phyloP scores from a whole-genome alignment of 345 rosid species.

The Erysimum cheiranthoides region DNA sequence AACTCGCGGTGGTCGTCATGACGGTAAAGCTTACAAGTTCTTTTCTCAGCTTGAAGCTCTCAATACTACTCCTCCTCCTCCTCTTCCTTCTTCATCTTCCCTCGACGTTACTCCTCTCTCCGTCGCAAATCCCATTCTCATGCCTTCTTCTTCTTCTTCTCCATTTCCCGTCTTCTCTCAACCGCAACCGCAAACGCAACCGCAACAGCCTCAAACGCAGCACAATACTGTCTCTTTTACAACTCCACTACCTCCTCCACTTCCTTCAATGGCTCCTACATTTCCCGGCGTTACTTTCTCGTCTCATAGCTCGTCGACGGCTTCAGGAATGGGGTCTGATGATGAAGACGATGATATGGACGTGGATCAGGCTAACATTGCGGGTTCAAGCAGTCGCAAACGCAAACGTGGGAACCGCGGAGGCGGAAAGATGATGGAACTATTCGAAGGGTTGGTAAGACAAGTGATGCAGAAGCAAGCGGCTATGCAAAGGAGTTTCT shows the following conservation, averaged over 20 bases:
- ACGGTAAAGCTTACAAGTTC: constrained; percentile 84
- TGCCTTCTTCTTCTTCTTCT: constrained; percentile 42
- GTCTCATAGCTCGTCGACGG: constrained; percentile 66
- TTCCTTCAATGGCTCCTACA: not conserved
- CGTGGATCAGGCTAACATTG: constrained; percentile 45
- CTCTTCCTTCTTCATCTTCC: constrained; percentile 24
- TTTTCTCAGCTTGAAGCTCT: constrained; percentile 86
- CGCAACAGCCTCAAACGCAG: constrained; percentile 36
- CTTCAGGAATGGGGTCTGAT: constrained; percentile 61
- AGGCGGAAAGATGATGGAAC: constrained; percentile 67
- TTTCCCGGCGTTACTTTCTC: constrained; percentile 61
- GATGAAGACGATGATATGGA: constrained; percentile 52
- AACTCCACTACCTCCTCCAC: constrained; percentile 36
- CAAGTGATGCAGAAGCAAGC: constrained; percentile 87
- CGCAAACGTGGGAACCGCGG: constrained; percentile 59
- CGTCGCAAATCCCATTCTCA: constrained; percentile 52
- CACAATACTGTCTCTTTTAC: constrained; percentile 23
- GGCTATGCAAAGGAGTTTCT: constrained; percentile 70
- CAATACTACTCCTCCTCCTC: constrained; percentile 38
- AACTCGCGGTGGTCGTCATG: constrained; percentile 82
- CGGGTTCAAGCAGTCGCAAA: constrained; percentile 64
- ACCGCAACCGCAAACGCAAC: constrained; percentile 33
- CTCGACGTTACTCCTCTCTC: constrained; percentile 71
- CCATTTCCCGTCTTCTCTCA: constrained; percentile 40
- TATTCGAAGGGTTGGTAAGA: constrained; percentile 69